Conservation (phyloP, 2,329 filamentous ascomycete species). For the Beauveria sp. region DNA sequence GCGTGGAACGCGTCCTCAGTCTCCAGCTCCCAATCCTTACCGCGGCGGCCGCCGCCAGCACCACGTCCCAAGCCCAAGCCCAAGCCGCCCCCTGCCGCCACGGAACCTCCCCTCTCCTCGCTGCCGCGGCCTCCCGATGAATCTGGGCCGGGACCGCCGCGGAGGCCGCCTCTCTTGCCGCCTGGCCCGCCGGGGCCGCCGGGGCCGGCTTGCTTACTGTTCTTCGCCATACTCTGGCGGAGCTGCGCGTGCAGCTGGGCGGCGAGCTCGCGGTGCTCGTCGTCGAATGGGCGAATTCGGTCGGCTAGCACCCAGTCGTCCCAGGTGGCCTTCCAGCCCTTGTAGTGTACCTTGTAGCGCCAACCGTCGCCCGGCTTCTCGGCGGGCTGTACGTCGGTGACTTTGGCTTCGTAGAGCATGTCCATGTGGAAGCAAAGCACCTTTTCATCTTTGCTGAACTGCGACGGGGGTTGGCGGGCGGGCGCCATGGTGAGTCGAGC, state of each 20-base stretch:
- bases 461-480: constrained; percentile 35
- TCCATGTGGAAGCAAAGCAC: constrained; percentile 97
- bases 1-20: constrained; percentile 84
- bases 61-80: constrained; percentile 36
- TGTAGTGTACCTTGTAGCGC: constrained; percentile 94
- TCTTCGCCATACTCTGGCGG: constrained; percentile 48
- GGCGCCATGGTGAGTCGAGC: constrained; percentile 29
- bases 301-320: constrained; percentile 97
- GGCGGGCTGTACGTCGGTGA: constrained; percentile 68
- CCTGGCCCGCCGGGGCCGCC: constrained; percentile 17
- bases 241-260: constrained; percentile 62
- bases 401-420: constrained; percentile 94
- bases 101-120: constrained; percentile 60
- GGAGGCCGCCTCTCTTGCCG: background rate
- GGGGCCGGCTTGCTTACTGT: constrained; percentile 34
- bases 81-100: constrained; percentile 43
- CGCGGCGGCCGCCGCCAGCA: constrained; percentile 60
- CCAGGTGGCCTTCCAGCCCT: constrained; percentile 99
- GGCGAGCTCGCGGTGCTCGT: constrained; percentile 90
- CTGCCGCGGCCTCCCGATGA: constrained; percentile 58
- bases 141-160: constrained; percentile 29
- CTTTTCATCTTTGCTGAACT: constrained; percentile 73
- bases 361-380: constrained; percentile 63
- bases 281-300: constrained; percentile 85
- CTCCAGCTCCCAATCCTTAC: constrained; percentile 75